Conservation (phyloP, 768 basidiomycete genomes). For the Boletellus ananiceps region DNA sequence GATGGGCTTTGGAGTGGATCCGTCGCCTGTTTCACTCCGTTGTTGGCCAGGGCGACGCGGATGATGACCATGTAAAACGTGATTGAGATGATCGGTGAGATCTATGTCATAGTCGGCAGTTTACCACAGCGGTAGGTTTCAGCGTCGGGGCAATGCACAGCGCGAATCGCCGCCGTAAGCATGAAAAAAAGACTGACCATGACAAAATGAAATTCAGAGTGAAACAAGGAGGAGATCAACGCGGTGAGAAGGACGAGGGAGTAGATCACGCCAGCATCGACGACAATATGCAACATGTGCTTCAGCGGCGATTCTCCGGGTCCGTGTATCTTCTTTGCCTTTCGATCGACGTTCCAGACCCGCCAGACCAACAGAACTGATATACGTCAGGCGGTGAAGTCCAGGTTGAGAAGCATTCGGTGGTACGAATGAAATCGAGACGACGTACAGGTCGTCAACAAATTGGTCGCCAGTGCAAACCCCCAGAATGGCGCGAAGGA, state of each 20-base stretch:
- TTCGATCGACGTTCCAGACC: slow-evolving; percentile 29
- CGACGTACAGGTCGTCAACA: slow-evolving; percentile 28
- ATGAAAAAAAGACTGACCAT: slow-evolving; percentile 25
- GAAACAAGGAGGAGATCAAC: slow-evolving; percentile 26
- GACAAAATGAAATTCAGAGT: slow-evolving; percentile 30
- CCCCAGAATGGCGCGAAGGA: slow-evolving; percentile 36
- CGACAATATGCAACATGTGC: slow-evolving; percentile 25
- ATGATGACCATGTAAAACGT: slow-evolving; percentile 42
- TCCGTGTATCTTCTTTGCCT: slow-evolving; percentile 11
- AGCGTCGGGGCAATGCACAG: background rate
- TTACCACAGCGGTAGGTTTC: too few species aligned
- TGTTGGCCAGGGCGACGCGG: slow-evolving; percentile 27
- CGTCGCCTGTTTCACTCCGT: background rate
- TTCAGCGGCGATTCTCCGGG: slow-evolving; percentile 6
- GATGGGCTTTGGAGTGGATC: background rate
- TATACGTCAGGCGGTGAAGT: background rate
- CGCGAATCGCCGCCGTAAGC: too few species aligned
- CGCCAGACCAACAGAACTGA: slow-evolving; percentile 28
- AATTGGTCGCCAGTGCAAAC: slow-evolving; percentile 32
- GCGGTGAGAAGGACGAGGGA: slow-evolving; percentile 33
- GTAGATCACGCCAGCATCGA: slow-evolving; percentile 38
- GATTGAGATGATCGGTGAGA: slow-evolving; percentile 38
- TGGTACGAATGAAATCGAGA: background rate
- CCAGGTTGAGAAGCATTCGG: background rate
- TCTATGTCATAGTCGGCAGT: slow-evolving; percentile 11